Evolutionary conservation across 306 rosid species (phyloP).

Genomic region (Begonia masoniana): DNA sequence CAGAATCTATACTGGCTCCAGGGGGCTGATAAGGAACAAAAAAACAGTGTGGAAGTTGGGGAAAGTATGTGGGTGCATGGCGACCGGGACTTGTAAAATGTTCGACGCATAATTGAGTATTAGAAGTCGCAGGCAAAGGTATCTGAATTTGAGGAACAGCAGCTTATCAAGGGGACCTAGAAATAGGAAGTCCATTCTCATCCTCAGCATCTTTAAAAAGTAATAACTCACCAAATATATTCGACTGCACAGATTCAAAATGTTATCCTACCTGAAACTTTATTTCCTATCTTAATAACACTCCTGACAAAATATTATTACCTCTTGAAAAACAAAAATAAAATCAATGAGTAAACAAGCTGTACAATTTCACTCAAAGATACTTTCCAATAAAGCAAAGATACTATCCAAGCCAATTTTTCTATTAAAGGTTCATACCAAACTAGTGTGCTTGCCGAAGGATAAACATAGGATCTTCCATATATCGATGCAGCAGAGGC

Average conservation of each 20-base stretch:
- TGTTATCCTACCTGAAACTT: no score
- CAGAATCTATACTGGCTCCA: slow-evolving; percentile 17
- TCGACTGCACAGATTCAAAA: no score
- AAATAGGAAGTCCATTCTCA: not conserved
- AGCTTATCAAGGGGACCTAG: slow-evolving; percentile 56
- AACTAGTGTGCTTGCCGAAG: slow-evolving; percentile 43
- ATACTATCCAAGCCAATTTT: not conserved
- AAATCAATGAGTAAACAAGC: no score
- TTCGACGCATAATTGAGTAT: slow-evolving; percentile 29
- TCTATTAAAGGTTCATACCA: slow-evolving; percentile 39
- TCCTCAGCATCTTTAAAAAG: no score
- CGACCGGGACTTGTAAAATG: slow-evolving; percentile 34
- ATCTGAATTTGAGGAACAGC: slow-evolving; percentile 33
- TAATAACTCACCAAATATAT: no score
- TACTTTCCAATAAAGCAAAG: not conserved
- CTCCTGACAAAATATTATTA: no score
- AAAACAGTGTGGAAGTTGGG: slow-evolving; percentile 28
- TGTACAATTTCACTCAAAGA: not conserved
- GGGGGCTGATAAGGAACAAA: slow-evolving; percentile 32
- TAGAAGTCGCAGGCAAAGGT: slow-evolving; percentile 23
- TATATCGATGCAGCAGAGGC: slow-evolving; percentile 85
- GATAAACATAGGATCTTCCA: slow-evolving; percentile 65
- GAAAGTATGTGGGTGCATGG: slow-evolving; percentile 28
- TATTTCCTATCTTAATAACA: no score
- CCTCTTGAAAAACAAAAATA: no score